phyloP scores from a whole-genome alignment of 805 yeast species.

The Candida peoriensis region DNA sequence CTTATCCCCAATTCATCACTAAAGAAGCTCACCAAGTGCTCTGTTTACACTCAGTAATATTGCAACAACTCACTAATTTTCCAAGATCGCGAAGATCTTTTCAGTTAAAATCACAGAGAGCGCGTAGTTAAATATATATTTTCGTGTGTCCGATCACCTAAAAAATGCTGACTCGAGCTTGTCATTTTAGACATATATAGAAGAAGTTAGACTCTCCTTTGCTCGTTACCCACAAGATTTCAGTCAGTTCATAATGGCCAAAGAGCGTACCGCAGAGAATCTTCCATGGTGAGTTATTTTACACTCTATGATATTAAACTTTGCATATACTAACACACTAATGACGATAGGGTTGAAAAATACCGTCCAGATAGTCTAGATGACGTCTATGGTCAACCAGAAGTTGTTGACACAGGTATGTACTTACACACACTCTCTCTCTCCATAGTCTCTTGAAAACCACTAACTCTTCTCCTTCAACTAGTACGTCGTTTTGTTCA shows the following conservation, averaged over 20 bases:
- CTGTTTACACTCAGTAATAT: too few species aligned
- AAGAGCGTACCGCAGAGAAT: slow-evolving; percentile 23
- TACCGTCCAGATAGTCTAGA: slow-evolving; percentile 82
- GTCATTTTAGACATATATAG: neutral
- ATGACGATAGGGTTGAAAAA: slow-evolving; percentile 80
- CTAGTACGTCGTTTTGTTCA: slow-evolving; percentile 71
- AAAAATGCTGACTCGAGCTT: too few species aligned
- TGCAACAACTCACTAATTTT: too few species aligned
- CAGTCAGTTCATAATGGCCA: slow-evolving; percentile 10
- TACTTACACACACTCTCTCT: too few species aligned
- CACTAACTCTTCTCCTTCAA: neutral
- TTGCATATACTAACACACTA: slow-evolving; percentile 1
- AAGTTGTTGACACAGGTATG: slow-evolving; percentile 64
- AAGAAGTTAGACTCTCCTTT: neutral
- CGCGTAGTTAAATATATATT: too few species aligned
- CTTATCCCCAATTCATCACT: too few species aligned
- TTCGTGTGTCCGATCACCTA: too few species aligned
- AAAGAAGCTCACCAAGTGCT: too few species aligned
- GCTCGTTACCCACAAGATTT: neutral
- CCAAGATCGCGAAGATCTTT: too few species aligned
- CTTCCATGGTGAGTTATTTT: slow-evolving; percentile 23
- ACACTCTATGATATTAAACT: neutral
- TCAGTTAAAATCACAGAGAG: too few species aligned
- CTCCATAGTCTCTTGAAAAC: neutral
- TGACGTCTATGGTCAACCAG: slow-evolving; percentile 89